A percentile compares a stretch with the other conserved stretches of the same genome.
These are phyloP conservation scores for Ambrosiella xylebori DNA, from an alignment of 2,329 filamentous ascomycete genomes.

Conservation along the genomic window DNA sequence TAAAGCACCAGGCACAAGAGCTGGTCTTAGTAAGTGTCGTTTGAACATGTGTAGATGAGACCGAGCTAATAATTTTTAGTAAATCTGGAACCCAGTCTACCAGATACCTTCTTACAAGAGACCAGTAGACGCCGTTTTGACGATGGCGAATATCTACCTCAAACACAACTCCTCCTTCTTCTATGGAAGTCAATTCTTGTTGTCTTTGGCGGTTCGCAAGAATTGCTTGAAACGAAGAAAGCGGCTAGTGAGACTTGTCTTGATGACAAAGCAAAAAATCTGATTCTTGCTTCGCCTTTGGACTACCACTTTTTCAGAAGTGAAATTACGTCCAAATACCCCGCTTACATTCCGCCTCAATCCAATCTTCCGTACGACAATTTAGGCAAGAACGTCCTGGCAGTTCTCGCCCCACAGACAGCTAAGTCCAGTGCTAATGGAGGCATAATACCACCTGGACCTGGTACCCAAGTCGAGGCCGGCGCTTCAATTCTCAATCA, in stretches of 20 bases:
- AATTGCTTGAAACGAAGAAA: slow-evolving; percentile 57
- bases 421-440: slow-evolving; percentile 41
- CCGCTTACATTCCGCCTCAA: slow-evolving; percentile 79
- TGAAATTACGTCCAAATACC: slow-evolving; percentile 95
- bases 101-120: slow-evolving; percentile 54
- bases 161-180: slow-evolving; percentile 59
- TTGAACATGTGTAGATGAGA: background rate
- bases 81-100: slow-evolving; percentile 46
- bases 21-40: slow-evolving; percentile 31
- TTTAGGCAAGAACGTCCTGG: slow-evolving; percentile 79
- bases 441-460: slow-evolving; percentile 41
- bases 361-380: slow-evolving; percentile 70
- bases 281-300: slow-evolving; percentile 81
- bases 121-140: slow-evolving; percentile 58
- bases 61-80: slow-evolving; percentile 22
- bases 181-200: slow-evolving; percentile 87
- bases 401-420: slow-evolving; percentile 62
- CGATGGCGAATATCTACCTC: slow-evolving; percentile 41
- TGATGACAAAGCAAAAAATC: slow-evolving; percentile 49
- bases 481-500: slow-evolving; percentile 72
- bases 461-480: slow-evolving; percentile 38
- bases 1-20: slow-evolving; percentile 28
- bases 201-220: slow-evolving; percentile 61
- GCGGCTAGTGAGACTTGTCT: slow-evolving; percentile 45
- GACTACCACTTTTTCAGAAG: slow-evolving; percentile 95